Conservation (phyloP, 2,329 filamentous ascomycete genomes). For the Tricladium varicosporioides region DNA sequence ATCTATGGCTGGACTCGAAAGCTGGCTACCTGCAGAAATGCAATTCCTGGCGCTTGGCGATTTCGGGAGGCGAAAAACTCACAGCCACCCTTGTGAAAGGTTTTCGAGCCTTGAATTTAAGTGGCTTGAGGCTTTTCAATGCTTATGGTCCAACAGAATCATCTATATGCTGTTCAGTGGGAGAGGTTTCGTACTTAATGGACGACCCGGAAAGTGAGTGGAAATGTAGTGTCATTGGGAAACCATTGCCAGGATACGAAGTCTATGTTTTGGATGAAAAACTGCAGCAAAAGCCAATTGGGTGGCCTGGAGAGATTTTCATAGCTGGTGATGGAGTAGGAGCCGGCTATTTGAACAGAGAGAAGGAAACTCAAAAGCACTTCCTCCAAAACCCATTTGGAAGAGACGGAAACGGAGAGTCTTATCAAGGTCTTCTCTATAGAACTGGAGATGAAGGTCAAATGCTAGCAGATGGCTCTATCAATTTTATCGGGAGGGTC, state of each 20-base stretch:
- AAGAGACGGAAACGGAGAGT: background rate
- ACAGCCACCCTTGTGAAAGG: background rate
- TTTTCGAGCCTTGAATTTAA: slow-evolving; percentile 16
- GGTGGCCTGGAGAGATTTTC: slow-evolving; percentile 41
- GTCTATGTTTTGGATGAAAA: slow-evolving; percentile 40
- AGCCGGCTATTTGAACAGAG: slow-evolving; percentile 34
- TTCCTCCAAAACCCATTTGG: slow-evolving; percentile 1
- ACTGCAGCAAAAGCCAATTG: slow-evolving; percentile 36
- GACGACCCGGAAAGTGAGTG: too few relatives aligned
- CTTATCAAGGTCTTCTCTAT: slow-evolving; percentile 13
- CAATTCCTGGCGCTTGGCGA: background rate
- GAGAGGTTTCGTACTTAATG: background rate
- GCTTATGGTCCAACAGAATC: slow-evolving; percentile 15
- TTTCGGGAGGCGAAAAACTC: background rate
- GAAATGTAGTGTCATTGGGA: background rate
- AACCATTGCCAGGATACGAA: slow-evolving; percentile 14
- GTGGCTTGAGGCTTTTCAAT: slow-evolving; percentile 10
- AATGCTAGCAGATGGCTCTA: slow-evolving; percentile 34
- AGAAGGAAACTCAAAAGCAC: slow-evolving; percentile 7
- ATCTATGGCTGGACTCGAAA: slow-evolving; percentile 7
- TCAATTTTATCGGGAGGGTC: slow-evolving; percentile 33
- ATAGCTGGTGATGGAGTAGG: slow-evolving; percentile 38
- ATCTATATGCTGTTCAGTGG: background rate
- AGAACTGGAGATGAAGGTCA: slow-evolving; percentile 21
- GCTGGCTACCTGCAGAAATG: slow-evolving; percentile 20